phyloP scores from a whole-genome alignment of 306 rosid species.

The Hippophae tibetana region DNA sequence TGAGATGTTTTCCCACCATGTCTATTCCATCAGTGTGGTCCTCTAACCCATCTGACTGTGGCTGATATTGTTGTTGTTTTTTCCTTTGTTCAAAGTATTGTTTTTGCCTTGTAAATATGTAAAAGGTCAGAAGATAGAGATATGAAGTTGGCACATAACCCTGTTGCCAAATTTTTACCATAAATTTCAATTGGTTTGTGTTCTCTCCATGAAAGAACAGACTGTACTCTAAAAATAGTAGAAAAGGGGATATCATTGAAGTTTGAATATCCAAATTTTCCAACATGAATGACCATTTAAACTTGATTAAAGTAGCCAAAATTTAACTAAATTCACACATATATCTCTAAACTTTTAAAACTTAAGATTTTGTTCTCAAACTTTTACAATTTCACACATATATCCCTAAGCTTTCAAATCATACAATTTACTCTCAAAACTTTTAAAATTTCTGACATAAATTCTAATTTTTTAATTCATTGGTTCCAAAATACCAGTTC shows the following conservation, averaged over 20 bases:
- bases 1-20: constrained; percentile 28
- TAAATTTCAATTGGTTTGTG: not conserved
- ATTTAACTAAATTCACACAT: too few relatives aligned
- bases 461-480: too few relatives aligned
- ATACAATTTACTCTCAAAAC: too few relatives aligned
- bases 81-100: constrained; percentile 90
- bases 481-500: too few relatives aligned
- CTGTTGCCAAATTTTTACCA: not conserved
- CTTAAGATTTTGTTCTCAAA: too few relatives aligned
- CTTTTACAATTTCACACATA: too few relatives aligned
- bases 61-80: constrained; percentile 52
- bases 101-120: constrained; percentile 58
- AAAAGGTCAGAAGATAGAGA: constrained; percentile 9
- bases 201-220: not conserved
- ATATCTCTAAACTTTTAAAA: too few relatives aligned
- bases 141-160: not conserved
- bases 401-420: too few relatives aligned
- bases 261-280: constrained; percentile 6
- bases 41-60: constrained; percentile 39
- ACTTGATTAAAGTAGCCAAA: too few relatives aligned
- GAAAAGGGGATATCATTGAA: constrained; percentile 5
- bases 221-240: not conserved
- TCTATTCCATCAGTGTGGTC: constrained; percentile 25
- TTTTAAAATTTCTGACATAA: too few relatives aligned
- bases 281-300: not conserved